Evolutionary conservation across 371 early-diverging fungal genomes (phyloP).

Genomic region (Mucor velutinosus): DNA sequence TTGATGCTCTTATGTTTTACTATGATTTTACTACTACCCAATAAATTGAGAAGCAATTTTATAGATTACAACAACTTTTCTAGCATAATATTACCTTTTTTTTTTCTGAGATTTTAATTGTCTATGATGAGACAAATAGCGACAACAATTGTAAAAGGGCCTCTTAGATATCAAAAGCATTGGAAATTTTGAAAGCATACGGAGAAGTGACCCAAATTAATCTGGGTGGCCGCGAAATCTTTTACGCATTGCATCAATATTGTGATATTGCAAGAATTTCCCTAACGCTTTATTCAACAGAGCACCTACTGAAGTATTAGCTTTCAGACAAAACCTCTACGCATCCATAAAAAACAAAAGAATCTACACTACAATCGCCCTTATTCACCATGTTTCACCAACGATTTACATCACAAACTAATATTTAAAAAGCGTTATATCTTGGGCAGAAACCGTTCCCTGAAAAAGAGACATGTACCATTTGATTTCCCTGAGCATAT

Average conservation of each 20-base stretch:
- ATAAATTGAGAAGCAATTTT: neutral
- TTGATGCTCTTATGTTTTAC: constrained; percentile 76
- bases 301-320: neutral
- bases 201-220: too few species aligned
- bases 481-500: neutral
- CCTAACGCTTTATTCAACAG: too few species aligned
- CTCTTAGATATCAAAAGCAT: too few species aligned
- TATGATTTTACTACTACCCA: constrained; percentile 57
- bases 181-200: too few species aligned
- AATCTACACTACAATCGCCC: neutral
- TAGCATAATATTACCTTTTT: neutral
- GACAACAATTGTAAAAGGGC: too few species aligned
- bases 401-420: neutral
- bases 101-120: neutral
- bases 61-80: neutral
- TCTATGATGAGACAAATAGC: neutral
- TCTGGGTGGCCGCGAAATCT: too few species aligned
- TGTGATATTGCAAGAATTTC: too few species aligned
- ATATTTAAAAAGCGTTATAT: neutral
- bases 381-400: neutral
- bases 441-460: neutral
- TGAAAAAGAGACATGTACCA: neutral
- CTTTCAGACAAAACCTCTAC: neutral
- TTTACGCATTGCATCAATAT: too few species aligned
- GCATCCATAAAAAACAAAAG: neutral